Evolutionary conservation across 2,329 filamentous ascomycete species (phyloP).

Genomic region (Venturia effusa): DNA sequence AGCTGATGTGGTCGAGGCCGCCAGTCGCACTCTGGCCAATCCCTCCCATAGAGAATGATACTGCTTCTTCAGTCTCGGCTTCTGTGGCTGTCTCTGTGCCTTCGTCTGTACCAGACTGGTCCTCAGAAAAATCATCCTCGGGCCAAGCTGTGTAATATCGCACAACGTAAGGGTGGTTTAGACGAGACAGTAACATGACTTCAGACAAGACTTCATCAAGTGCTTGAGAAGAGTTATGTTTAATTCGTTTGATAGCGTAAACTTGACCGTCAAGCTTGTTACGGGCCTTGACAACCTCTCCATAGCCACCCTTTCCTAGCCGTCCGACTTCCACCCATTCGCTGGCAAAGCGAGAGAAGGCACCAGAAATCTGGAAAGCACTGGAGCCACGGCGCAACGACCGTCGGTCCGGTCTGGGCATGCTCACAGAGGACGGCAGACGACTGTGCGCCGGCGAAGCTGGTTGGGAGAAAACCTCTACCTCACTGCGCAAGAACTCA

Average conservation of each 20-base stretch:
- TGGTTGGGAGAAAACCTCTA: slow-evolving; percentile 30
- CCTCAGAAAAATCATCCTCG: slow-evolving; percentile 47
- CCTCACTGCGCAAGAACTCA: slow-evolving; percentile 42
- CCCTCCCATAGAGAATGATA: neutral
- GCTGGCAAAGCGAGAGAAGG: slow-evolving; percentile 62
- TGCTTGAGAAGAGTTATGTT: slow-evolving; percentile 60
- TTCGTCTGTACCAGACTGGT: slow-evolving; percentile 3
- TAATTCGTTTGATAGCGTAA: slow-evolving; percentile 96
- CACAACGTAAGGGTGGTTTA: slow-evolving; percentile 82
- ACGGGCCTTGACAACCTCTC: slow-evolving; percentile 87
- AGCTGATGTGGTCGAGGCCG: slow-evolving; percentile 80
- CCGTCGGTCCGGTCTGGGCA: slow-evolving; percentile 15
- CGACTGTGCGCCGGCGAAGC: slow-evolving; percentile 25
- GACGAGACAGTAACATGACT: slow-evolving; percentile 77
- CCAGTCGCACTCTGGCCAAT: slow-evolving; percentile 64
- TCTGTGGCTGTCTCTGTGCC: slow-evolving; percentile 8
- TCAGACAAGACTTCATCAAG: slow-evolving; percentile 76
- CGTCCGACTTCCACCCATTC: slow-evolving; percentile 87
- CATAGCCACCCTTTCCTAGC: slow-evolving; percentile 88
- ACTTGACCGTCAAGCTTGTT: slow-evolving; percentile 89
- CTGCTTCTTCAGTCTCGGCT: neutral
- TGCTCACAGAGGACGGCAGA: slow-evolving; percentile 24
- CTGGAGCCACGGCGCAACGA: slow-evolving; percentile 9
- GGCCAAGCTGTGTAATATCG: slow-evolving; percentile 95
- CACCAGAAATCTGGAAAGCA: neutral